Conservation (phyloP, 2,329 filamentous ascomycete genomes). For the Fusarium multiceps region DNA sequence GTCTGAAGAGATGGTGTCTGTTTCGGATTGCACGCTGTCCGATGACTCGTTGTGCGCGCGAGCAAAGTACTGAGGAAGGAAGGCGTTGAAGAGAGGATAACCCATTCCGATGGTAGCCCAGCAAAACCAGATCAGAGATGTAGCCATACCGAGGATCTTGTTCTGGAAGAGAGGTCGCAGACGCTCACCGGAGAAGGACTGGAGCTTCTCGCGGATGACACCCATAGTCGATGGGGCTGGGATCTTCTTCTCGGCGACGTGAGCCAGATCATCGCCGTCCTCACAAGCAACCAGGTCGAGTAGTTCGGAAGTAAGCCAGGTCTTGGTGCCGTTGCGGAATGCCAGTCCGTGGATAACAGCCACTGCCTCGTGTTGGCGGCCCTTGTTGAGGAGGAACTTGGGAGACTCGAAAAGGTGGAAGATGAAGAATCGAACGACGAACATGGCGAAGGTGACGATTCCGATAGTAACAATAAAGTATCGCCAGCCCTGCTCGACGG, state of each 20-base stretch:
- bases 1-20: constrained; percentile 55
- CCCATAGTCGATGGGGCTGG: constrained; percentile 44
- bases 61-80: constrained; percentile 86
- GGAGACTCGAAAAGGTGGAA: constrained; percentile 89
- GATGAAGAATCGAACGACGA: constrained; percentile 79
- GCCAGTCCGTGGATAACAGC: constrained; percentile 84
- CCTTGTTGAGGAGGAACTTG: constrained; percentile 82
- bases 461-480: constrained; percentile 79
- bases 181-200: constrained; percentile 73
- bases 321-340: constrained; percentile 74
- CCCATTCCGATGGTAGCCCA: constrained; percentile 88
- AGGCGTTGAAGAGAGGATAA: constrained; percentile 89
- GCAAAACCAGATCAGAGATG: constrained; percentile 76
- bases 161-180: constrained; percentile 73
- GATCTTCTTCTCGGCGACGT: constrained; percentile 23
- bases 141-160: constrained; percentile 63
- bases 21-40: constrained; percentile 47
- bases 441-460: constrained; percentile 79
- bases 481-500: constrained; percentile 79
- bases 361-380: constrained; percentile 81
- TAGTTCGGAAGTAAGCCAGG: constrained; percentile 80
- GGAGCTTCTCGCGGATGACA: constrained; percentile 68
- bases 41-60: constrained; percentile 58
- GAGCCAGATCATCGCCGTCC: constrained; percentile 47
- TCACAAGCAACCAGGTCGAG: constrained; percentile 65